Evolutionary conservation across 495 filamentous ascomycete genomes (phyloP).

Genomic region (Penicillium riverlandense): DNA sequence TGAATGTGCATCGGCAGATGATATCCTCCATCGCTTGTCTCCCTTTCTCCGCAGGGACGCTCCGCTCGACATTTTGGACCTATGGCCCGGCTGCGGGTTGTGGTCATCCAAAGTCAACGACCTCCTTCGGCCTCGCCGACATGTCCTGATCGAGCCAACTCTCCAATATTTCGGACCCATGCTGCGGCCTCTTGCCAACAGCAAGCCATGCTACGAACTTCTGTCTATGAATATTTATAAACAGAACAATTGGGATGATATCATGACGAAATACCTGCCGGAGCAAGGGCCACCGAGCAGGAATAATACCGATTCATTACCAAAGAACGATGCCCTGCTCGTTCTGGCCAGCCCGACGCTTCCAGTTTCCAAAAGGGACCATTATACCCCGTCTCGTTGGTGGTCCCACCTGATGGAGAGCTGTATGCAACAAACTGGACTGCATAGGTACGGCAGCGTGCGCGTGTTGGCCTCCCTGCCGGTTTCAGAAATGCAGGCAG

Average conservation of each 20-base stretch:
- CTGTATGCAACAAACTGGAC: constrained; percentile 19
- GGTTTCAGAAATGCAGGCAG: constrained; percentile 35
- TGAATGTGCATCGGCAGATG: constrained; percentile 25
- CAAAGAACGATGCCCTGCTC: constrained; percentile 59
- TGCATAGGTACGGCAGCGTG: constrained; percentile 47
- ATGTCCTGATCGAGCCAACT: constrained; percentile 72
- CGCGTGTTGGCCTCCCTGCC: constrained; percentile 61
- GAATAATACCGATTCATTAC: constrained; percentile 17
- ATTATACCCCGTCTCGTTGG: constrained; percentile 31
- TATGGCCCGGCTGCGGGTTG: constrained; percentile 70
- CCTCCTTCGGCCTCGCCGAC: constrained; percentile 63
- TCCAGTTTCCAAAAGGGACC: constrained; percentile 22
- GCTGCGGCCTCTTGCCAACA: constrained; percentile 55
- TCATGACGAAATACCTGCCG: constrained; percentile 36
- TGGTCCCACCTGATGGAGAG: constrained; percentile 20
- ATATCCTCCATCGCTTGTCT: constrained; percentile 44
- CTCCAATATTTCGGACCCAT: constrained; percentile 43
- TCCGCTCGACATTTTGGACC: constrained; percentile 75
- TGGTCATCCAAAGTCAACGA: constrained; percentile 72
- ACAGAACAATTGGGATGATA: constrained; percentile 39
- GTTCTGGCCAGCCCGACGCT: constrained; percentile 51
- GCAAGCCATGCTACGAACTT: constrained; percentile 47
- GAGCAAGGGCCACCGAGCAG: constrained; percentile 16
- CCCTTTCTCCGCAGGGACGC: constrained; percentile 54
- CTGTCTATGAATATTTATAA: constrained; percentile 37